A percentile compares a stretch with the other conserved stretches of the same genome.
These are phyloP conservation scores for Trichoderma koningiopsis DNA, from an alignment of 2,329 filamentous ascomycete genomes.

Conservation along the genomic window DNA sequence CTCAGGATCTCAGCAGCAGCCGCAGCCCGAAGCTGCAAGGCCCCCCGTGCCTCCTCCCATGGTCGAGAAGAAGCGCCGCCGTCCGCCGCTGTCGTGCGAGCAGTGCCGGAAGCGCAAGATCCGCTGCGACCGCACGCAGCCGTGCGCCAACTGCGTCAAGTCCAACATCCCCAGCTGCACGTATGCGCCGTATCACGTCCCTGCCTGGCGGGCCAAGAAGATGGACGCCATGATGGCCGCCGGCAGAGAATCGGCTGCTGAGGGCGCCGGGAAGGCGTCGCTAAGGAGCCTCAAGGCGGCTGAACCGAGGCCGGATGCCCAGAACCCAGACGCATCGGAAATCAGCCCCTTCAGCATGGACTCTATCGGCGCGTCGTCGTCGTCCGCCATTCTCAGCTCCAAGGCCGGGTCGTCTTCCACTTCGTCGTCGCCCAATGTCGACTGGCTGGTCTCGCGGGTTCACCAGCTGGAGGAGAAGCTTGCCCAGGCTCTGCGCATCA, in stretches of 20 bases:
- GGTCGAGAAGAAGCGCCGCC: conserved; percentile 43
- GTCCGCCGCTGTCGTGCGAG: conserved; percentile 53
- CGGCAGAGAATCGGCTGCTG: neutral
- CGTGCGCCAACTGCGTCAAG: conserved; percentile 62
- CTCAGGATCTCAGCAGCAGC: neutral
- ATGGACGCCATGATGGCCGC: neutral
- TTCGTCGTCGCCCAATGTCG: conserved; percentile 32
- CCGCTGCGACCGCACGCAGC: conserved; percentile 59
- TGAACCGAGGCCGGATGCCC: neutral
- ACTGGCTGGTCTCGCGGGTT: conserved; percentile 43
- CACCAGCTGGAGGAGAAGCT: conserved; percentile 49
- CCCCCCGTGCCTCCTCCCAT: neutral
- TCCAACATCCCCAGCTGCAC: conserved; percentile 58
- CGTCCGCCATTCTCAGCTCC: conserved; percentile 35
- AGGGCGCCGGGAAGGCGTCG: neutral
- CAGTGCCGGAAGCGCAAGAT: conserved; percentile 64
- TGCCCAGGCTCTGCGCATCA: conserved; percentile 34
- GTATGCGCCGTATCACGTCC: conserved; percentile 47
- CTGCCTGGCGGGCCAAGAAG: conserved; percentile 34
- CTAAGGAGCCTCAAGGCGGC: conserved; percentile 17
- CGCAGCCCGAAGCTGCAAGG: neutral
- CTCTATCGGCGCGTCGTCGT: conserved; percentile 9
- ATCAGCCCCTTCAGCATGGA: neutral
- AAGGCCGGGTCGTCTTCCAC: conserved; percentile 34
- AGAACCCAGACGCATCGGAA: neutral